Percentiles rank a stretch among this genome's conserved stretches.
These are phyloP conservation scores for Schizopora paradoxa DNA, from an alignment of 1,284 basidiomycete species.

Conservation along the genomic window DNA sequence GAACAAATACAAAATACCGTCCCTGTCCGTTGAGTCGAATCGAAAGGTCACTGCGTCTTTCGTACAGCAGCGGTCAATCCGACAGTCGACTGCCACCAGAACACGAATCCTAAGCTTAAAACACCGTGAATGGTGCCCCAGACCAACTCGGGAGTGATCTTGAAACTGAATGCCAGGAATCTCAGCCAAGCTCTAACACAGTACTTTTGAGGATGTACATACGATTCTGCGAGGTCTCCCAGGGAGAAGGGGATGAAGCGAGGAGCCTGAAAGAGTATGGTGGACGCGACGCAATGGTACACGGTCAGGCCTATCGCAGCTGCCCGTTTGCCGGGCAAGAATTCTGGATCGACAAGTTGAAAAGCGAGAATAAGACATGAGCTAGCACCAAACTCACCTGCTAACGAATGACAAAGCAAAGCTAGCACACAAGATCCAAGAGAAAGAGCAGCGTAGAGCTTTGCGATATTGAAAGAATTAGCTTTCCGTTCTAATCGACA, in stretches of 20 bases:
- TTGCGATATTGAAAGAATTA: constrained; percentile 5
- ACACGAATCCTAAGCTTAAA: constrained; percentile 57
- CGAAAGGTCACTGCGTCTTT: constrained; percentile 20
- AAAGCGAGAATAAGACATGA: not conserved
- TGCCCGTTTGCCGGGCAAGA: constrained; percentile 79
- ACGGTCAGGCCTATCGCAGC: constrained; percentile 69
- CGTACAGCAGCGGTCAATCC: constrained; percentile 43
- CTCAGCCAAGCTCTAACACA: not conserved
- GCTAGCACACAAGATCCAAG: constrained; percentile 53
- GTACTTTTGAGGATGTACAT: constrained; percentile 26
- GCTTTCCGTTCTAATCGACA: not conserved
- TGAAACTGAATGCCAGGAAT: constrained; percentile 37
- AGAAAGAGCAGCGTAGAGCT: constrained; percentile 62
- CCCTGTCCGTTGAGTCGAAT: too few species aligned
- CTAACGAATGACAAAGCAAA: constrained; percentile 58
- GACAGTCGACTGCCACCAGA: constrained; percentile 73
- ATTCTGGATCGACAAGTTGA: constrained; percentile 46
- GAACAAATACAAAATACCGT: too few species aligned
- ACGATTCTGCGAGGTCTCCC: constrained; percentile 57
- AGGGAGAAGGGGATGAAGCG: constrained; percentile 73
- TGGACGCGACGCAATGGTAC: constrained; percentile 72
- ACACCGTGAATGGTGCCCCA: constrained; percentile 70
- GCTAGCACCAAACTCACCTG: constrained; percentile 40
- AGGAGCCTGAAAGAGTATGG: constrained; percentile 68
- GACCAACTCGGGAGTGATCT: constrained; percentile 57